These are phyloP conservation scores for Aspergillus sp. DNA, from an alignment of 2,329 filamentous ascomycete genomes.

Conservation along the genomic window DNA sequence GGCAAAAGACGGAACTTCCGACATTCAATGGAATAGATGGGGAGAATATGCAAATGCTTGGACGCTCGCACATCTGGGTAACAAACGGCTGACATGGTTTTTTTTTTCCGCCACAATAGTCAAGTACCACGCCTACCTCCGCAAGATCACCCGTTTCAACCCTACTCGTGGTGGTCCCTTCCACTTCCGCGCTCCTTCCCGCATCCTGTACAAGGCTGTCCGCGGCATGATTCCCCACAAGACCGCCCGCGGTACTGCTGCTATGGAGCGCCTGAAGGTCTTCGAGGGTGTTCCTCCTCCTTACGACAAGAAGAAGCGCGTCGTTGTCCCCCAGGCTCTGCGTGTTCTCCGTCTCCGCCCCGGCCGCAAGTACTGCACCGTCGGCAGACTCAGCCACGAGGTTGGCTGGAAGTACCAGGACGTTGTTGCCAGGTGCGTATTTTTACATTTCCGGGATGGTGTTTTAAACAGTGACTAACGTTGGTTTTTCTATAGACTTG, in stretches of 20 bases:
- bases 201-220: constrained; percentile 99
- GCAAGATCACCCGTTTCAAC: constrained; percentile 99
- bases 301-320: constrained; percentile 99
- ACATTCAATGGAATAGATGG: constrained; percentile 1
- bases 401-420: constrained; percentile 99
- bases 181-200: constrained; percentile 98
- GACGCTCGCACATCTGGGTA: not conserved
- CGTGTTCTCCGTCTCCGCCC: constrained; percentile 96
- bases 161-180: constrained; percentile 98
- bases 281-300: constrained; percentile 99
- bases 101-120: constrained; percentile 59
- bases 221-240: constrained; percentile 99
- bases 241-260: constrained; percentile 94
- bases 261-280: constrained; percentile 98
- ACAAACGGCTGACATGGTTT: constrained; percentile 48
- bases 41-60: not conserved
- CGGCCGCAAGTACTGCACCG: constrained; percentile 99
- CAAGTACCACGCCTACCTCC: constrained; percentile 99
- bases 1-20: not conserved
- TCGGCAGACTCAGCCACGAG: constrained; percentile 96
- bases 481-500: constrained; percentile 65
- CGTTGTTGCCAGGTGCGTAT: constrained; percentile 89
- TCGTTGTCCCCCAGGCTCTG: constrained; percentile 98
- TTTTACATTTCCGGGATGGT: constrained; percentile 2
- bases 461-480: constrained; percentile 19